Conservation (phyloP, 768 basidiomycete species). For the Tylopilus rubrobrunneus region DNA sequence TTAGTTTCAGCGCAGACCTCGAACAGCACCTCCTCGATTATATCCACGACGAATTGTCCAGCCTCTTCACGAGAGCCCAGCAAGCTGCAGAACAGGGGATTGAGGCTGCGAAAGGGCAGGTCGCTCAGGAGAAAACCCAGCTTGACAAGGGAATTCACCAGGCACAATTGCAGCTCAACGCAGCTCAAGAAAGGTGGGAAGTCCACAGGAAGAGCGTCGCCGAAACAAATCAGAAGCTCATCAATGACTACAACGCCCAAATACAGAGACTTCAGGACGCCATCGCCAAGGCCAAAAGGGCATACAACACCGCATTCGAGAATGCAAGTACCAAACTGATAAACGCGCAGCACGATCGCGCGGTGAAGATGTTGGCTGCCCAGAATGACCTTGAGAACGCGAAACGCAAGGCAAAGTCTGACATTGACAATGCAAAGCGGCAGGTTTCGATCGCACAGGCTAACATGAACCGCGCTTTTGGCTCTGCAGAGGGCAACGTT, state of each 20-base stretch:
- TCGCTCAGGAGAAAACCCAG: not conserved
- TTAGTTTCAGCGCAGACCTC: slow-evolving; percentile 3
- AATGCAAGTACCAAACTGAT: not conserved
- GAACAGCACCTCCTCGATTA: slow-evolving; percentile 7
- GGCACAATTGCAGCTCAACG: not conserved
- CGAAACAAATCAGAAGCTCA: not conserved
- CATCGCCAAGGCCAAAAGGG: not conserved
- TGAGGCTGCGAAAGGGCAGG: not conserved
- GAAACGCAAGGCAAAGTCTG: not conserved
- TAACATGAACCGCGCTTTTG: not conserved
- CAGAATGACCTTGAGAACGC: not conserved
- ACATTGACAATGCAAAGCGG: not conserved
- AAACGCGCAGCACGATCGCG: slow-evolving; percentile 2
- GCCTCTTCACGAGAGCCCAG: not conserved
- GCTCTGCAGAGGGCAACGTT: not conserved
- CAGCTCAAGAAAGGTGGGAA: not conserved
- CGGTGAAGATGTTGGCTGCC: slow-evolving; percentile 1
- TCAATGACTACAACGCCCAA: not conserved
- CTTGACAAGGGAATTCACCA: not conserved
- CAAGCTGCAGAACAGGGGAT: slow-evolving; percentile 2
- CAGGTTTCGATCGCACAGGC: not conserved
- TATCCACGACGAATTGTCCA: slow-evolving; percentile 1
- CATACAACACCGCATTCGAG: not conserved
- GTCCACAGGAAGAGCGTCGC: not conserved
- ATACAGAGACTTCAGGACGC: not conserved